Evolutionary conservation across 805 yeast species (phyloP), one percentile per base, ranked within the genome.

Genomic region (Teunomyces pallodes): DNA sequence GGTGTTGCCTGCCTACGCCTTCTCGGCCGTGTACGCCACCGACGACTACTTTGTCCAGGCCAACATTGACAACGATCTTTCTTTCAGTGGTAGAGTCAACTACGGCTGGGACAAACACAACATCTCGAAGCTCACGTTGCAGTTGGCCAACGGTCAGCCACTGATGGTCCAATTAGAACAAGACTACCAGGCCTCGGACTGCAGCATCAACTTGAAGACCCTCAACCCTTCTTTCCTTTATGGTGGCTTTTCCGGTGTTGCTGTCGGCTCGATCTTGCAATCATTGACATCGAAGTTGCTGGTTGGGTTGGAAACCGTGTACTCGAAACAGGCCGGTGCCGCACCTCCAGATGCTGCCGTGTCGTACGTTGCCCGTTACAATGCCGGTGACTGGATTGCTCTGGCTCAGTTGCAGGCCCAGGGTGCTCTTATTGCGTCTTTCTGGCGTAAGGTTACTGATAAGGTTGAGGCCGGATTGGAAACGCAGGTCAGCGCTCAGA

Each of bases 111-210:
- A 82, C 67, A 82, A 83, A 66, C 77, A 77, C 62, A 82, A 84
- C 69, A 74, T 86, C 61, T 81, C 96, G 52, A 91, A 90, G 74
- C 81, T 87, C 52, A 89, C 95, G 61, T 76, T 90, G 67, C 98
- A 92, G 76, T 76, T 90, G 57, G 88, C 95, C 58, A 76, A 84
- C 54, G 88, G 86, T 55, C 97, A 91, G 75, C 97, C 94, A 55
- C 77, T 94, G 49, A 90, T 92, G 96, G 79, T 87, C 54, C 98
- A 94, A 75, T 77, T 92, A 59, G 99, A 94, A 78, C 97, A 94
- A 69, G 99, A 94, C 70, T 86, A 82, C 75, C 92, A 87, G 72
- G 97, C 92, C 52, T 70, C 79, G 48, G 99, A 94, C 68, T 90
- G 83, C 66, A 85, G 96, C 44, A 69, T 91, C 65, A 91, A 91